Percentiles rank a stretch among this genome's conserved stretches.
phyloP scores from a whole-genome alignment of 2,329 filamentous ascomycete genomes.

The Epichloe aotearoae region DNA sequence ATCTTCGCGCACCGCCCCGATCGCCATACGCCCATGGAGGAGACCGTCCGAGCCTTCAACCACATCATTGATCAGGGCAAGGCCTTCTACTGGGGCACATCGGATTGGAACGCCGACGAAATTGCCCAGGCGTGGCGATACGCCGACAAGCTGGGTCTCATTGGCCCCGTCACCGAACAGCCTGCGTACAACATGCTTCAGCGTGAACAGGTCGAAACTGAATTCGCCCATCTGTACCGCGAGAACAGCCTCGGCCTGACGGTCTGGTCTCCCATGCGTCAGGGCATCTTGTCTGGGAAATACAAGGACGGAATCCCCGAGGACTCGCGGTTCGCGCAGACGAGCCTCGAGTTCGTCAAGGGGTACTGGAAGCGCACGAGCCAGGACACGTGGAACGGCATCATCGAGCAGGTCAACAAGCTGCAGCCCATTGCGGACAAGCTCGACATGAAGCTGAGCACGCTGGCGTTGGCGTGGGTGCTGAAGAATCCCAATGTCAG shows the following conservation, averaged over 20 bases:
- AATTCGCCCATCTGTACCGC: constrained; percentile 47
- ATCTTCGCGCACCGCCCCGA: constrained; percentile 59
- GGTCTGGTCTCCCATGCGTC: constrained; percentile 44
- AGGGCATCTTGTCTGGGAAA: constrained; percentile 51
- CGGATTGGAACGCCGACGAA: constrained; percentile 53
- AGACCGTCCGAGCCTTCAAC: constrained; percentile 59
- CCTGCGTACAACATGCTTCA: constrained; percentile 52
- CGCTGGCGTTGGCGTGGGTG: constrained; percentile 49
- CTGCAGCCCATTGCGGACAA: constrained; percentile 50
- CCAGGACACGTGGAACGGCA: constrained; percentile 38
- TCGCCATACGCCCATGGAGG: constrained; percentile 54
- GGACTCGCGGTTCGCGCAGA: constrained; percentile 43
- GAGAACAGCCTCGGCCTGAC: constrained; percentile 48
- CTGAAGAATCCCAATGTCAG: constrained; percentile 48
- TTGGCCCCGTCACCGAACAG: constrained; percentile 54
- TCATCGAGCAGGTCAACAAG: constrained; percentile 46
- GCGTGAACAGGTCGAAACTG: constrained; percentile 48
- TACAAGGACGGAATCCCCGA: constrained; percentile 51
- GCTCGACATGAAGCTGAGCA: constrained; percentile 43
- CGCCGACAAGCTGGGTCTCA: constrained; percentile 45
- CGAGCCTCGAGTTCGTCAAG: constrained; percentile 41
- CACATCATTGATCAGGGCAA: constrained; percentile 54
- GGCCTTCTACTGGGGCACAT: constrained; percentile 59
- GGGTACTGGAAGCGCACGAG: constrained; percentile 37
- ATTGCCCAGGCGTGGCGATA: constrained; percentile 49